Evolutionary conservation across 148 eudicot species (phyloP), one percentile per base, ranked within the genome.

Genomic region (Persicaria tinctoria): DNA sequence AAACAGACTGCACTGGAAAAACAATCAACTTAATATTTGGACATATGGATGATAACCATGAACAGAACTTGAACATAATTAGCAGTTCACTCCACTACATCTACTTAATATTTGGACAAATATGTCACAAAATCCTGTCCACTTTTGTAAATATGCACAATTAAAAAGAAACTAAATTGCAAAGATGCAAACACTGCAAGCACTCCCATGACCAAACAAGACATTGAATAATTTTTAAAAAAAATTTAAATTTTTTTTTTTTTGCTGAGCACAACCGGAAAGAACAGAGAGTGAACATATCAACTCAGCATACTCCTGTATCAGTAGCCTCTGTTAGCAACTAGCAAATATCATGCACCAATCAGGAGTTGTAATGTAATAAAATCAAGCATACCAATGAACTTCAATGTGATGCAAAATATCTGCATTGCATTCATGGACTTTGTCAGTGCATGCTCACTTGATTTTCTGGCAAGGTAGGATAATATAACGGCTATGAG

Each of bases 351-450:
- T 55, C 13, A 14, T 20, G n/a, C 62, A 38, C 48, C 55, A 55
- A 44, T 38, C 23, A 73, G 8, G 23, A 53, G 20, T 54, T 51
- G 69, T 47, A 41, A 46, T 13, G 48, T 14, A 41, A 66, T 14
- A 66, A 41, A 12, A 66, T 66, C 4, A 44, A 12, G 49, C 86
- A 69, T 95, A 92, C 98, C 98, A 73, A 95, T 85, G 76, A 92
- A 92, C 78, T 86, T 90, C 79, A 95, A 73, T 41, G 92, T 88
- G 59, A 89, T 82, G 59, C 97, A 91, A 76, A 92, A 85, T 59
- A 95, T 92, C 84, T 95, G 97, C 87, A 90, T 85, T 18, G 83
- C 84, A 74, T 81, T 90, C 98, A 95, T 89, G 53, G 96, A 82
- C 70, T 87, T 92, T 72, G 82, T 89, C 45, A 90, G 75, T 41